phyloP scores from a whole-genome alignment of 441 rosid species.

The Jatropha multifida region DNA sequence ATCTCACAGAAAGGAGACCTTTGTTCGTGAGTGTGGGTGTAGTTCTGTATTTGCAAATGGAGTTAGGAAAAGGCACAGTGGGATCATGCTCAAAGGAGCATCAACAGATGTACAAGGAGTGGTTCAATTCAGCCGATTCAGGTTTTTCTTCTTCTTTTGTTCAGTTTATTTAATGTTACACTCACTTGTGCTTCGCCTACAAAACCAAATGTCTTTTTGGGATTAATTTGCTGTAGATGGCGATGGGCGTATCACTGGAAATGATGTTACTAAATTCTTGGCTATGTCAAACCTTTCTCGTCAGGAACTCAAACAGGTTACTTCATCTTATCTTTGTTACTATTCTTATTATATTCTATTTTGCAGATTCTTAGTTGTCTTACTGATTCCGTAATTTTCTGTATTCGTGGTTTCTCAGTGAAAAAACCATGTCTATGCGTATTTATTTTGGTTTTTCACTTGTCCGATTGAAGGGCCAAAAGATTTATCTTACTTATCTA shows the following conservation, averaged over 20 bases:
- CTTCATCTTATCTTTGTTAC: background rate
- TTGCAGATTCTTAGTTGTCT: background rate
- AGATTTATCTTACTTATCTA: background rate
- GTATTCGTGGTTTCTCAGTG: too few relatives aligned
- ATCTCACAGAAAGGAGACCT: background rate
- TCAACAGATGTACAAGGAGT: conserved; percentile 66
- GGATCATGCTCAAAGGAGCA: conserved; percentile 62
- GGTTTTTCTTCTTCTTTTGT: conserved; percentile 35
- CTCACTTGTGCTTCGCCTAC: conserved; percentile 1
- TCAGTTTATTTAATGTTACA: background rate
- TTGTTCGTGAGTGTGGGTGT: background rate
- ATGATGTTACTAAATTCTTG: conserved; percentile 76
- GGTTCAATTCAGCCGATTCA: conserved; percentile 79
- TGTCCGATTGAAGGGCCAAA: background rate
- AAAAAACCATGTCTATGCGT: too few relatives aligned
- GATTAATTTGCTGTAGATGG: conserved; percentile 42
- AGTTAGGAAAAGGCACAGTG: conserved; percentile 38
- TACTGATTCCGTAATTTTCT: background rate
- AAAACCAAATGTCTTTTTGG: background rate
- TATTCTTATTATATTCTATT: too few relatives aligned
- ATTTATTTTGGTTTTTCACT: background rate
- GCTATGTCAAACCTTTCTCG: conserved; percentile 76
- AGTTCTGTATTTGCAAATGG: conserved; percentile 35
- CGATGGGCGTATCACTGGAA: conserved; percentile 76
- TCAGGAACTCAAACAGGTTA: conserved; percentile 79